Base-by-base conservation (phyloP, 345 rosid species). In the Sonneratia alba region DNA sequence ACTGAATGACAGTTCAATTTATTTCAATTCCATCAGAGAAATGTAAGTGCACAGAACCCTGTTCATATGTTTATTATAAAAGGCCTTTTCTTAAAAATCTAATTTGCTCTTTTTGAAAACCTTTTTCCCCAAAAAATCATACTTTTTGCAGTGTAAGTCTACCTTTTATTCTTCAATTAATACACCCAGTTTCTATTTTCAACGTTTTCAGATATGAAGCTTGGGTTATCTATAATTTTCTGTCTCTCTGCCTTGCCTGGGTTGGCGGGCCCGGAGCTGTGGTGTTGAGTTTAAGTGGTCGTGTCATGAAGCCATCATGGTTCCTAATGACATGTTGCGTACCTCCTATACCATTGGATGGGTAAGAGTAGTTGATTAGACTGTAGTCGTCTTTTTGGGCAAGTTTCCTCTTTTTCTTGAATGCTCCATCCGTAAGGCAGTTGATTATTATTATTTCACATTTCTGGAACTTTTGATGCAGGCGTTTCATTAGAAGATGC, bases 201-300 rank as follows among this genome's bases (percentile, higher is more conserved):
- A 62, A 62, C 37, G 4, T 72, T 84, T 81, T 69, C 92, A 94
- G 97, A 63, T 94, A 94, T 76, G 98, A 94, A 83, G 98, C 98
- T 69, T 94, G 98, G 98, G 98, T 94, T 73, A 94, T 94, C 57
- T 94, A 94, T 63, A 94, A 94, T 80, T 94, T 94, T 79, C 80
- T 94, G 45, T 91, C 97, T 8, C 75, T 94, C 70, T 94, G 97
- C 87, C 88, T 91, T 74, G 97, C 90, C 27, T 94, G 98, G 98
- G 98, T 94, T 77, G 98, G 98, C 77, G 97, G 98, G 42, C 97
- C 97, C 63, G 98, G 97, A 76, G 88, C 97, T 0, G 98, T 94
- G 76, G 97, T 94, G 70, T 75, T 94, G 75, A 94, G 96, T 72
- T 85, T 94, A 84, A 94, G 81, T 73, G 97, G 98, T 62, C 89